phyloP scores from a whole-genome alignment of 192 early-diverging fungal species.

The Phycomyces nitens region DNA sequence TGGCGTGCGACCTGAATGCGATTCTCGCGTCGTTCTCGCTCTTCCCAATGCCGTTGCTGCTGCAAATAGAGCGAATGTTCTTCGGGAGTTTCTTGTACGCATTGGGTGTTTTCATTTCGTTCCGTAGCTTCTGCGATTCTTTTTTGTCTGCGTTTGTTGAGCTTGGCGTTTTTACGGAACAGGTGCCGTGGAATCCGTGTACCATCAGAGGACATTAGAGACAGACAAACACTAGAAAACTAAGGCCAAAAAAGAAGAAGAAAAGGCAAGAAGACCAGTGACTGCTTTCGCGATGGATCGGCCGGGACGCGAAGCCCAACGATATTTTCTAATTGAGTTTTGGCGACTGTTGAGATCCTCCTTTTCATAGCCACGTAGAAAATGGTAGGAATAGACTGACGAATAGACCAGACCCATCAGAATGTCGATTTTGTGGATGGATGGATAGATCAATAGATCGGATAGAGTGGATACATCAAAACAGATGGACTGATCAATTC shows the following conservation, averaged over 20 bases:
- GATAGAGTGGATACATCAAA: not conserved
- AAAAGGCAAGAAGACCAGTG: not conserved
- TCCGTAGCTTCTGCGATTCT: not conserved
- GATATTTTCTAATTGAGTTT: not conserved
- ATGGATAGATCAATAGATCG: not conserved
- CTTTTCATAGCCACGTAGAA: constrained; percentile 1
- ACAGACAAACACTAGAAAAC: too few species aligned
- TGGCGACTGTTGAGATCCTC: not conserved
- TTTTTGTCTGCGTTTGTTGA: not conserved
- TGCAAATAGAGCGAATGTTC: not conserved
- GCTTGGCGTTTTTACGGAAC: not conserved
- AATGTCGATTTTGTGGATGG: not conserved
- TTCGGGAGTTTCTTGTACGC: not conserved
- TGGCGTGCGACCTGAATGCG: not conserved
- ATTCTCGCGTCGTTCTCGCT: not conserved
- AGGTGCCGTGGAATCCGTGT: not conserved
- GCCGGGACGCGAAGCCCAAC: not conserved
- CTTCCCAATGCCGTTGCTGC: not conserved
- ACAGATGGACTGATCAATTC: too few species aligned
- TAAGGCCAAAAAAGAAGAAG: too few species aligned
- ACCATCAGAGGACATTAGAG: not conserved
- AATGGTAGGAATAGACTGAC: not conserved
- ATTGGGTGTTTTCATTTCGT: not conserved
- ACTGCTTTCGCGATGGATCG: not conserved
- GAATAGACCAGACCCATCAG: not conserved